Percentiles rank a stretch among this genome's conserved stretches.
Evolutionary conservation across 192 early-diverging fungal species (phyloP).

Genomic region (Coemansia sp.): DNA sequence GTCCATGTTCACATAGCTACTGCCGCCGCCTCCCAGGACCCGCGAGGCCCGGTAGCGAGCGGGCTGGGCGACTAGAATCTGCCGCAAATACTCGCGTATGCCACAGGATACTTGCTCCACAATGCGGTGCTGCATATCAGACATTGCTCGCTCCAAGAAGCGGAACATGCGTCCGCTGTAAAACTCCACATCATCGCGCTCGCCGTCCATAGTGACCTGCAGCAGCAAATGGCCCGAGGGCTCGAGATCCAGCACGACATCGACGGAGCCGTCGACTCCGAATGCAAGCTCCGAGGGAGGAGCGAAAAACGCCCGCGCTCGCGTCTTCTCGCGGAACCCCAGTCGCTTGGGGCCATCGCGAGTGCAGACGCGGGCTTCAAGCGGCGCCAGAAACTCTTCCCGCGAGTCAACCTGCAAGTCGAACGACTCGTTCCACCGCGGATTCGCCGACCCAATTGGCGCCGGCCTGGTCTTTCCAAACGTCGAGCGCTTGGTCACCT

Average conservation of each 20-base stretch:
- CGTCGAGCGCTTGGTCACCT: constrained; percentile 57
- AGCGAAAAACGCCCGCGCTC: constrained; percentile 62
- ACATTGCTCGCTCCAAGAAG: constrained; percentile 64
- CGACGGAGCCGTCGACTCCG: constrained; percentile 60
- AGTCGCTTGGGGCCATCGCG: constrained; percentile 51
- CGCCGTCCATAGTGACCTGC: constrained; percentile 75
- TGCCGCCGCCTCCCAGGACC: constrained; percentile 3
- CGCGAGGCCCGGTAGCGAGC: constrained; percentile 37
- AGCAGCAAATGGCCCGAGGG: constrained; percentile 67
- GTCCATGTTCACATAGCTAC: constrained; percentile 19
- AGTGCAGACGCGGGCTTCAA: constrained; percentile 53
- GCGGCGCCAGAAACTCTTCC: constrained; percentile 24
- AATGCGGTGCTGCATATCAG: constrained; percentile 68
- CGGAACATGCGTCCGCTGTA: constrained; percentile 80
- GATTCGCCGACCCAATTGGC: constrained; percentile 53
- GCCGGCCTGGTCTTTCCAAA: constrained; percentile 59
- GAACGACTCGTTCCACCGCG: constrained; percentile 81
- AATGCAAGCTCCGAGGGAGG: constrained; percentile 50
- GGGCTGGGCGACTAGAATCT: constrained; percentile 57
- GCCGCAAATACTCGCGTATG: constrained; percentile 65
- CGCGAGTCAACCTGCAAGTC: constrained; percentile 60
- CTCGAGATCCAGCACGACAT: constrained; percentile 67
- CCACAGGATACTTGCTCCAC: constrained; percentile 70
- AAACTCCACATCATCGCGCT: constrained; percentile 79
- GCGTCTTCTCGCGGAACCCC: constrained; percentile 51